phyloP scores from a whole-genome alignment of 2,329 filamentous ascomycete species.

The Fusarium vanettenii region DNA sequence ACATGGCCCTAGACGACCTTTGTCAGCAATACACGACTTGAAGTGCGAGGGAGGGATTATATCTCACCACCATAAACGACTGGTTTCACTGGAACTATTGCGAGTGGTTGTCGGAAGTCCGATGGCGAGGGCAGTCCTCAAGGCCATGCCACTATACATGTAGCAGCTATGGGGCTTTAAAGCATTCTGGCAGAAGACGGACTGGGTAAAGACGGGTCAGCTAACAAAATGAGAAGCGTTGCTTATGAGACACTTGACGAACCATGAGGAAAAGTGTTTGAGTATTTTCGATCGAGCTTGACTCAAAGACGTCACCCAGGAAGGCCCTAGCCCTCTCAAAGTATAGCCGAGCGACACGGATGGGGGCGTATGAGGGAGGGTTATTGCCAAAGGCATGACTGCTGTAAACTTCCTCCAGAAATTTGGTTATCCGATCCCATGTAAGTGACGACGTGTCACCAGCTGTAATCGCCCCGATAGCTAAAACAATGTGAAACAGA shows the following conservation, averaged over 20 bases:
- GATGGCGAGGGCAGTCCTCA: conserved; percentile 15
- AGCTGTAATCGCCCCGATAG: conserved; percentile 11
- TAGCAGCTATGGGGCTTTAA: conserved; percentile 22
- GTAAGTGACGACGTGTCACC: conserved; percentile 1
- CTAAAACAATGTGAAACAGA: conserved; percentile 14
- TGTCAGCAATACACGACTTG: background rate
- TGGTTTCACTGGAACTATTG: background rate
- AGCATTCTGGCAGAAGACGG: conserved; percentile 20
- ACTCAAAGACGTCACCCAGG: conserved; percentile 13
- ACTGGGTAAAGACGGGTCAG: background rate
- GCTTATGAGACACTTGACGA: background rate
- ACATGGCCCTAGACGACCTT: conserved; percentile 1
- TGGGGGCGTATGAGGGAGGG: background rate
- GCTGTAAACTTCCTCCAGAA: background rate
- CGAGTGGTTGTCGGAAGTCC: conserved; percentile 7
- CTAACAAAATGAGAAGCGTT: background rate
- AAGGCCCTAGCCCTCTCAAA: conserved; percentile 9
- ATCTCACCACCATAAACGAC: conserved; percentile 15
- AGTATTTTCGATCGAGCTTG: conserved; percentile 11
- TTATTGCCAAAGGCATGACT: background rate
- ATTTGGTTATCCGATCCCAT: conserved; percentile 1
- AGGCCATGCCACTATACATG: conserved; percentile 20
- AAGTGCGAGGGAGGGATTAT: too few species aligned
- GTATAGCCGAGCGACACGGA: conserved; percentile 5
- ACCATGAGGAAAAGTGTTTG: conserved; percentile 24